Conservation (phyloP, 2,329 filamentous ascomycete species). For the Simplicillium aogashimaense region DNA sequence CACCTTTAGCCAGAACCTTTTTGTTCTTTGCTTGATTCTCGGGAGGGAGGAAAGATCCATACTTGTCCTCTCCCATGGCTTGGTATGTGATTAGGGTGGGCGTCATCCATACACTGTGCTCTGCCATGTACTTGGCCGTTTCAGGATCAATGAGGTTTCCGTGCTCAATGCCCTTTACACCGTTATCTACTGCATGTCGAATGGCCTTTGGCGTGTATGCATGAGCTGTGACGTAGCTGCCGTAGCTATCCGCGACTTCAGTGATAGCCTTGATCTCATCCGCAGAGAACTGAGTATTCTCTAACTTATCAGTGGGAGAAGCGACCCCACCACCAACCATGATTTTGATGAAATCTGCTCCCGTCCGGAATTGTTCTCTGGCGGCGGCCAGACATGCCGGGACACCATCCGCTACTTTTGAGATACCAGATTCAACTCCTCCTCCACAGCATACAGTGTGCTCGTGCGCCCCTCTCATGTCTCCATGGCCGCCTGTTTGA, state of each 20-base stretch:
- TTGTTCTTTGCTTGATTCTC: constrained; percentile 38
- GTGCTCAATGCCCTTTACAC: constrained; percentile 41
- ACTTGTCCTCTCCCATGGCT: constrained; percentile 33
- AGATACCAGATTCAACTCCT: constrained; percentile 17
- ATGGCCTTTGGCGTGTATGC: constrained; percentile 47
- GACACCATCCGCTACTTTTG: constrained; percentile 41
- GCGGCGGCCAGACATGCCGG: constrained; percentile 40
- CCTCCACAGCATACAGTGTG: constrained; percentile 47
- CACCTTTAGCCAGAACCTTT: constrained; percentile 34
- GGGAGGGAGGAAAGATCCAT: constrained; percentile 30
- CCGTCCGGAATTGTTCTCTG: constrained; percentile 43
- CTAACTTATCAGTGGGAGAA: constrained; percentile 42
- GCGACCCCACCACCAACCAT: constrained; percentile 49
- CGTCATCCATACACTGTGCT: constrained; percentile 37
- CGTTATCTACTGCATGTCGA: constrained; percentile 42
- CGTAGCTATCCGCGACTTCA: constrained; percentile 34
- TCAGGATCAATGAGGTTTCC: constrained; percentile 31
- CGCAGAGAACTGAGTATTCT: constrained; percentile 44
- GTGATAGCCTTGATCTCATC: constrained; percentile 46
- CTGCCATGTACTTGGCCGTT: constrained; percentile 39
- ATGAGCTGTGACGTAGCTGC: constrained; percentile 47
- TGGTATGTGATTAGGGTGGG: constrained; percentile 44
- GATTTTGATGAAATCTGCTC: constrained; percentile 53
- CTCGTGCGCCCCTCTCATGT: constrained; percentile 34
- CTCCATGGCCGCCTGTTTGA: constrained; percentile 50